Evolutionary conservation across 169 alveolate genomes (phyloP).

Genomic region (Plasmodium coatneyi): DNA sequence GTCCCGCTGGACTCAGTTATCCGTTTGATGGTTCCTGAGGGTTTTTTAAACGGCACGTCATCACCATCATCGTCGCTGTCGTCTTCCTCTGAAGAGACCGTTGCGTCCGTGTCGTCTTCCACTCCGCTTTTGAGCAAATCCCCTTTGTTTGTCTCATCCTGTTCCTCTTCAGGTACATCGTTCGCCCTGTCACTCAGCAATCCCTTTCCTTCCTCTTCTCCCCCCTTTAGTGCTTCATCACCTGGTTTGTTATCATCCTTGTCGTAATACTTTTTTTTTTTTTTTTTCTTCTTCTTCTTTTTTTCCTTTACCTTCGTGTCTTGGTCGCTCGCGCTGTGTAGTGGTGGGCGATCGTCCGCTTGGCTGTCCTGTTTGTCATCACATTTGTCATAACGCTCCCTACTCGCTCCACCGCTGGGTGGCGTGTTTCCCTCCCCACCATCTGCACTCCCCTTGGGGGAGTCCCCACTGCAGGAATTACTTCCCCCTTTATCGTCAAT

Average conservation of each 20-base stretch:
- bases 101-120: no score
- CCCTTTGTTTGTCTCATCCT: not conserved
- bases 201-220: not conserved
- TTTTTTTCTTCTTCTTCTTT: conserved; percentile 24
- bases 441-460: not conserved
- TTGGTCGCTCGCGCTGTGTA: not conserved
- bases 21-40: conserved; percentile 52
- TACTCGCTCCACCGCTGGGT: not conserved
- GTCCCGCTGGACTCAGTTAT: conserved; percentile 75
- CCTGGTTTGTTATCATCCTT: conserved; percentile 1
- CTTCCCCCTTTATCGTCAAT: not conserved
- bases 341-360: not conserved
- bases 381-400: not conserved
- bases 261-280: not conserved
- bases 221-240: not conserved
- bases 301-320: not conserved
- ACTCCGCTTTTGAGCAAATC: not conserved
- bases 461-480: not conserved
- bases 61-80: conserved; percentile 39
- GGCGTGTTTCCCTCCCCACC: not conserved
- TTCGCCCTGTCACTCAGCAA: not conserved
- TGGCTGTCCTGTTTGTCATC: not conserved
- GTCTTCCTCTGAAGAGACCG: no score
- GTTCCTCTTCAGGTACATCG: not conserved
- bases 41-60: conserved; percentile 70